phyloP scores from a whole-genome alignment of 1,284 basidiomycete genomes.

The Athelia psychrophila region DNA sequence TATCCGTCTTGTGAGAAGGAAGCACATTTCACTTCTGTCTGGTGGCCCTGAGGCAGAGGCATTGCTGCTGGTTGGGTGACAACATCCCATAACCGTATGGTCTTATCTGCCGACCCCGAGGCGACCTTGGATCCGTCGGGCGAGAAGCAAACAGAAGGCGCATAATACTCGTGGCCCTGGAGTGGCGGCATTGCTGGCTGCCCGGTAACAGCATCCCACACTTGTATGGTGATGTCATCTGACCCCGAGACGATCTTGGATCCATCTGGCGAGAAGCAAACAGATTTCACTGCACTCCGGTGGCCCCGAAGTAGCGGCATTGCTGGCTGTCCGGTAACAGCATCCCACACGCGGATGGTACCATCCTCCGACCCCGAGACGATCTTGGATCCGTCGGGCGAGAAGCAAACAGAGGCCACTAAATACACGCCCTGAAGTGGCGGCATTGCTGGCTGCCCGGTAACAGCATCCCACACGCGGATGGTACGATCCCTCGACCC shows the following conservation, averaged over 20 bases:
- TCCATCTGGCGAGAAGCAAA: conserved; percentile 8
- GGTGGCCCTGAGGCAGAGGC: too few relatives aligned
- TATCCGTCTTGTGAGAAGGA: too few relatives aligned
- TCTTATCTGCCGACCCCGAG: too few relatives aligned
- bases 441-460: background rate
- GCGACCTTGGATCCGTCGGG: too few relatives aligned
- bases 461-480: conserved; percentile 11
- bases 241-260: conserved; percentile 11
- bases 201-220: conserved; percentile 10
- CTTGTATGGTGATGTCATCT: conserved; percentile 9
- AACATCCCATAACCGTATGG: background rate
- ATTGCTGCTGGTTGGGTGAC: too few relatives aligned
- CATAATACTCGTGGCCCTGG: too few relatives aligned
- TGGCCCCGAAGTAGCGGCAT: too few relatives aligned
- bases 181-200: background rate
- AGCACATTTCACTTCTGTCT: too few relatives aligned
- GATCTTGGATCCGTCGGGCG: conserved; percentile 1
- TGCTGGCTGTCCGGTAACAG: background rate
- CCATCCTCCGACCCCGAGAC: conserved; percentile 1
- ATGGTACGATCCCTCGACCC: conserved; percentile 10
- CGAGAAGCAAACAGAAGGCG: too few relatives aligned
- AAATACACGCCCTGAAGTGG: background rate
- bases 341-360: background rate
- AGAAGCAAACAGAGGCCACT: background rate
- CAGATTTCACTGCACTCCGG: background rate